Conservation (phyloP, 352 stramenopile species). For the Phytopythium boreale region DNA sequence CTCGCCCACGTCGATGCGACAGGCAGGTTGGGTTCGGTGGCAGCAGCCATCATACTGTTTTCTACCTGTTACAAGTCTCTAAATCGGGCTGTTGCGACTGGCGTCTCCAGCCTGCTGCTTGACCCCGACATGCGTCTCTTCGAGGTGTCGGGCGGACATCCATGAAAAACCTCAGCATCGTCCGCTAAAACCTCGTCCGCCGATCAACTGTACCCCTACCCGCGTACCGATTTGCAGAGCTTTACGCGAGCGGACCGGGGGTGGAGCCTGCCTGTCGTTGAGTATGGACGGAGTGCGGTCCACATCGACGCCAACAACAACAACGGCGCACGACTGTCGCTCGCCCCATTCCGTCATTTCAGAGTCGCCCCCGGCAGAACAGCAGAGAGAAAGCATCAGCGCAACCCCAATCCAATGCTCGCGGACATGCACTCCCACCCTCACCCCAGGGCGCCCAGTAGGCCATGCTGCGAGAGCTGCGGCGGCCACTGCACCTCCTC, state of each 20-base stretch:
- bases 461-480: constrained; percentile 31
- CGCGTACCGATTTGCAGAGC: constrained; percentile 9
- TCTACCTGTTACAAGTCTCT: background rate
- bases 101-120: background rate
- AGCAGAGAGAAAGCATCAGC: constrained; percentile 14
- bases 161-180: constrained; percentile 10
- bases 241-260: constrained; percentile 1
- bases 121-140: constrained; percentile 7
- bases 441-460: constrained; percentile 22
- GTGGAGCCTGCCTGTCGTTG: constrained; percentile 14
- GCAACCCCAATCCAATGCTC: background rate
- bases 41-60: background rate
- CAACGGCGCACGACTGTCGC: constrained; percentile 15
- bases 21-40: background rate
- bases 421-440: background rate
- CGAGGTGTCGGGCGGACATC: constrained; percentile 1
- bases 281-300: constrained; percentile 16
- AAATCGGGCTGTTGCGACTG: background rate
- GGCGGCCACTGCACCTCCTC: constrained; percentile 28
- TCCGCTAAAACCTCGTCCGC: constrained; percentile 17
- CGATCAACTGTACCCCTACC: background rate
- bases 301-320: constrained; percentile 16
- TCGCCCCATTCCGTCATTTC: constrained; percentile 25
- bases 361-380: constrained; percentile 16
- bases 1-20: constrained; percentile 1